Percentiles rank a stretch among this genome's conserved stretches.
phyloP scores from a whole-genome alignment of 345 rosid genomes.

The Citrus unshiu region DNA sequence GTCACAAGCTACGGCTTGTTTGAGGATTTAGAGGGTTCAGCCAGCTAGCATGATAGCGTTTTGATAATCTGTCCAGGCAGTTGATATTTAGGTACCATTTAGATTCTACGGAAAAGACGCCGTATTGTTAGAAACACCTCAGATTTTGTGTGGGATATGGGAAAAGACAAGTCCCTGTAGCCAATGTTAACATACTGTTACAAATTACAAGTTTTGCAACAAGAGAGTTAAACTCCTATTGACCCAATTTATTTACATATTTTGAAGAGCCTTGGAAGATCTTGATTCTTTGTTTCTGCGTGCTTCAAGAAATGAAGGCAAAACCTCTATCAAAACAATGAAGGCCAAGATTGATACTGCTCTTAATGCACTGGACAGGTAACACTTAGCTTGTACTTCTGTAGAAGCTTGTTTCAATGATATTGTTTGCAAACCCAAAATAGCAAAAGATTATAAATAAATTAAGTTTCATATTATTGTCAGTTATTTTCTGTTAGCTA shows the following conservation, averaged over 20 bases:
- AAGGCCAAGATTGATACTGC: conserved; percentile 59
- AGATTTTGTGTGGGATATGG: neutral
- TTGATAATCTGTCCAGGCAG: neutral
- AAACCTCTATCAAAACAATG: conserved; percentile 56
- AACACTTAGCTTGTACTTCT: neutral
- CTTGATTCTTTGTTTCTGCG: conserved; percentile 67
- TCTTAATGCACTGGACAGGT: conserved; percentile 61
- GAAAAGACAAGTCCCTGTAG: neutral
- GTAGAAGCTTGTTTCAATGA: neutral
- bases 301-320: conserved; percentile 69
- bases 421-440: neutral
- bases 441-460: no score
- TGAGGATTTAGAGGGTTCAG: neutral
- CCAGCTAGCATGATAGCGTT: neutral
- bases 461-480: no score
- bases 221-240: neutral
- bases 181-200: neutral
- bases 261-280: conserved; percentile 65
- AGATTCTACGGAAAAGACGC: neutral
- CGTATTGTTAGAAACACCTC: neutral
- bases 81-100: neutral
- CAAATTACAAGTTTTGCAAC: neutral
- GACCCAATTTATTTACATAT: neutral
- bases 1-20: neutral
- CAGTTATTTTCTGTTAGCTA: neutral